Evolutionary conservation across 352 stramenopile species (phyloP).

Genomic region (Phytophthora pini): DNA sequence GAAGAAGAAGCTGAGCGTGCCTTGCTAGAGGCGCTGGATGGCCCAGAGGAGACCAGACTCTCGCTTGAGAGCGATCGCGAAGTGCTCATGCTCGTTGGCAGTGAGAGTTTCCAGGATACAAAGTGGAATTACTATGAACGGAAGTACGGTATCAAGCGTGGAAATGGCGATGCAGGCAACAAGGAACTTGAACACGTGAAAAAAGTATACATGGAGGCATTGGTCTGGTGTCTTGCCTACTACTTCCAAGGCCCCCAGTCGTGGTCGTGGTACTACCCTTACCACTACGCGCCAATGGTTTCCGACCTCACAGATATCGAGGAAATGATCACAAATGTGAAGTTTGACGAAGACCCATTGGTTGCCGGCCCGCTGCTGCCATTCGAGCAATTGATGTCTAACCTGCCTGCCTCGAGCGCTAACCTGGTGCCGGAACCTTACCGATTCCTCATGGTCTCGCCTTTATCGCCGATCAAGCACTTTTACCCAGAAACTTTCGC

Average conservation of each 20-base stretch:
- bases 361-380: slow-evolving; percentile 91
- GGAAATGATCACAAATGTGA: slow-evolving; percentile 61
- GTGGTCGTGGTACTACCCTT: slow-evolving; percentile 99
- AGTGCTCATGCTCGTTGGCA: slow-evolving; percentile 66
- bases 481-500: slow-evolving; percentile 92
- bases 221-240: slow-evolving; percentile 84
- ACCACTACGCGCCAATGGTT: slow-evolving; percentile 99
- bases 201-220: slow-evolving; percentile 78
- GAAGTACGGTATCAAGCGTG: slow-evolving; percentile 75
- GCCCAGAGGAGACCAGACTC: slow-evolving; percentile 51
- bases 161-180: slow-evolving; percentile 66
- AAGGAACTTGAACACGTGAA: slow-evolving; percentile 66
- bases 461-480: slow-evolving; percentile 96
- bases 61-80: slow-evolving; percentile 52
- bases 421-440: slow-evolving; percentile 95
- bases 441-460: slow-evolving; percentile 95
- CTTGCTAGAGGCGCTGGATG: slow-evolving; percentile 69
- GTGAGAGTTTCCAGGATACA: slow-evolving; percentile 79
- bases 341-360: slow-evolving; percentile 83
- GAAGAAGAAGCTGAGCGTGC: slow-evolving; percentile 63
- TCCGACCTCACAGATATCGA: slow-evolving; percentile 96
- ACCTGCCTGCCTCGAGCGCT: slow-evolving; percentile 95
- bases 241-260: slow-evolving; percentile 94
- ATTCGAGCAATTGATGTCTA: slow-evolving; percentile 98
- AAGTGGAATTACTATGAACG: slow-evolving; percentile 89